Evolutionary conservation across 306 rosid species (phyloP).

Genomic region (cucumber (Cucumis sativus)): Cucumber_9930_V3 NC_026660.2:25948501-25949000

Average conservation of each 20-base stretch:
- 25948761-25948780: neutral
- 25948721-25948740: neutral
- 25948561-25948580: slow-evolving; percentile 3
- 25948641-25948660: no score
- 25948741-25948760: slow-evolving; percentile 5
- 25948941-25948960: neutral
- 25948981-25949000: no score
- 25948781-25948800: no score
- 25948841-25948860: neutral
- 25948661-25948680: no score
- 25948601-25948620: neutral
- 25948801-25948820: no score
- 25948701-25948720: neutral
- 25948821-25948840: neutral
- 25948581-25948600: neutral
- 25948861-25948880: neutral
- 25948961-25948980: no score
- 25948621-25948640: neutral
- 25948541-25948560: slow-evolving; percentile 8
- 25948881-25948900: neutral
- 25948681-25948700: no score
- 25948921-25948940: neutral
- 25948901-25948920: neutral
- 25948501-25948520: neutral
- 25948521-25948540: slow-evolving; percentile 6